Percentiles rank a stretch among this genome's conserved stretches.
These are phyloP conservation scores for Mycena latifolia DNA, from an alignment of 768 basidiomycete species.

Conservation along the genomic window DNA sequence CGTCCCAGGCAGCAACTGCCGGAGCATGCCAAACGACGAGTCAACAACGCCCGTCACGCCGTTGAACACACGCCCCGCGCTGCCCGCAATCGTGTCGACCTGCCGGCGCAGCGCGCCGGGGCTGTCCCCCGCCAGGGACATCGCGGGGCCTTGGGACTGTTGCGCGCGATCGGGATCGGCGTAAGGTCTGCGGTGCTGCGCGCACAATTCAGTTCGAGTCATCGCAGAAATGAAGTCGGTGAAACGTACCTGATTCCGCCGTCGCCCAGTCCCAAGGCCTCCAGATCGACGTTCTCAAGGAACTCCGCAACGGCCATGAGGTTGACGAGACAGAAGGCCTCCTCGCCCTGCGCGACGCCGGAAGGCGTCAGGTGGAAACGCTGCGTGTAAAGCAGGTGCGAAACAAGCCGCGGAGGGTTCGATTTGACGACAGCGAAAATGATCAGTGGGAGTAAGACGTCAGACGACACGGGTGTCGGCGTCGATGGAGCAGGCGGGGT, in stretches of 20 bases:
- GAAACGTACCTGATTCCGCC: constrained; percentile 69
- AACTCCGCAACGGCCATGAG: constrained; percentile 96
- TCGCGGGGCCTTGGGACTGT: constrained; percentile 57
- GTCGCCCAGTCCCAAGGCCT: constrained; percentile 69
- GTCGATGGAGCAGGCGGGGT: constrained; percentile 33
- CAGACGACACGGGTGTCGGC: constrained; percentile 65
- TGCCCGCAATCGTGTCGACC: constrained; percentile 84
- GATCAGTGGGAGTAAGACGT: constrained; percentile 92
- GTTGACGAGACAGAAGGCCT: constrained; percentile 94
- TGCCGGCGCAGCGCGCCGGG: constrained; percentile 79
- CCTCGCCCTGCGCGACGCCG: constrained; percentile 74
- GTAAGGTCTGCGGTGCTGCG: constrained; percentile 81
- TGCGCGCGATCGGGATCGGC: constrained; percentile 81
- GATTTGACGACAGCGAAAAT: constrained; percentile 95
- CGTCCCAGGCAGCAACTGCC: constrained; percentile 75
- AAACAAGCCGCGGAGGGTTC: constrained; percentile 86
- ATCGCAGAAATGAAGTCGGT: constrained; percentile 11
- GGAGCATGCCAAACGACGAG: constrained; percentile 88
- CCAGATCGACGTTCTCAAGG: constrained; percentile 93
- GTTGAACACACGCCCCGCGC: constrained; percentile 82
- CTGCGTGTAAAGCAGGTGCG: constrained; percentile 75
- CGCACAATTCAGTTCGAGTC: background rate
- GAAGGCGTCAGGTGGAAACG: constrained; percentile 57
- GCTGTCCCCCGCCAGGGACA: constrained; percentile 58
- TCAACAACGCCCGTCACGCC: constrained; percentile 93